Evolutionary conservation across 2,329 filamentous ascomycete species (phyloP), one percentile per base, ranked within the genome.

Genomic region (Mycosphaerella sp.): DNA sequence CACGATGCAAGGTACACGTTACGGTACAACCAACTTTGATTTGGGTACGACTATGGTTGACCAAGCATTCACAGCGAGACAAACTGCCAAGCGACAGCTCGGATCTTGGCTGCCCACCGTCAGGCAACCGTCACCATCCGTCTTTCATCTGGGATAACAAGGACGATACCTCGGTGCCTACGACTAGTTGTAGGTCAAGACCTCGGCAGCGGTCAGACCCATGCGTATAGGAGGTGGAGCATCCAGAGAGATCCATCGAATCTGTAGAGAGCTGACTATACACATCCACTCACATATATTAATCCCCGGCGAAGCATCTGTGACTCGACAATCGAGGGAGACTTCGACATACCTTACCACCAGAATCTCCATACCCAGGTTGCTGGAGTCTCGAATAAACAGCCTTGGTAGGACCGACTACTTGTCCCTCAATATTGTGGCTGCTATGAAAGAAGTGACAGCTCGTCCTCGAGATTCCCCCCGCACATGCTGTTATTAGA

Each of bases 351-450:
- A n/a, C 9, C 4, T 34, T 34, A n/a, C n/a, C n/a, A 76, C 79
- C 84, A 87, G 62, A 86, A 86, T 1, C 77, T 70, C 85, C 84
- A 87, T 37, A 80, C 75, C 85, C 84, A 87, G 21, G 77, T 78
- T 21, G 85, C 75, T 1, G 73, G 74, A 0, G 79, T 73, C 35
- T 79, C 76, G 66, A 78, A 86, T 8, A n/a, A n/a, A 83, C 84
- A 0, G 80, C 81, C 17, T 84, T 74, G 13, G 84, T 78, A 2
- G 84, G 84, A 1, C 81, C 80, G 2, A 83, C 66, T n/a, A 87
- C 73, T 0, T 82, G 84, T 0, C 85, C 85, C 40, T 80, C n/a
- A n/a, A 80, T 0, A 79, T 76, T 3, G 84, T 87, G 12, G 76
- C 81, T 14, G 78, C 79, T 77, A 84, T 84, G 68, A 83, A 85